Percentiles rank a stretch among this genome's conserved stretches.
Conservation (phyloP, 164 flowering plant genomes). For the Vitis vinifera region ASM3070453v1 NC_081808.1:4438001-4438500, state of each 20-base stretch:
- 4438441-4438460: too few relatives aligned
- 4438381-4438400: neutral
- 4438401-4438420: neutral
- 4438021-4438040: constrained; percentile 36
- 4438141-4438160: constrained; percentile 31
- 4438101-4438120: constrained; percentile 27
- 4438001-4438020: constrained; percentile 25
- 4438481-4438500: too few relatives aligned
- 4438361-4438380: too few relatives aligned
- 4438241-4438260: constrained; percentile 1
- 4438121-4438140: constrained; percentile 37
- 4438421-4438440: neutral
- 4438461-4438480: too few relatives aligned
- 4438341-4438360: neutral
- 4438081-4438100: constrained; percentile 32
- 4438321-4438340: neutral
- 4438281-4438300: neutral
- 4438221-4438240: constrained; percentile 85
- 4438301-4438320: neutral
- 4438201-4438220: constrained; percentile 94
- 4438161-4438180: constrained; percentile 49
- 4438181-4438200: constrained; percentile 95
- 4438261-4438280: neutral
- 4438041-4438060: constrained; percentile 37
- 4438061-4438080: constrained; percentile 34